Evolutionary conservation across 2,329 filamentous ascomycete species (phyloP).

Genomic region (Rhynchosporium agropyri): DNA sequence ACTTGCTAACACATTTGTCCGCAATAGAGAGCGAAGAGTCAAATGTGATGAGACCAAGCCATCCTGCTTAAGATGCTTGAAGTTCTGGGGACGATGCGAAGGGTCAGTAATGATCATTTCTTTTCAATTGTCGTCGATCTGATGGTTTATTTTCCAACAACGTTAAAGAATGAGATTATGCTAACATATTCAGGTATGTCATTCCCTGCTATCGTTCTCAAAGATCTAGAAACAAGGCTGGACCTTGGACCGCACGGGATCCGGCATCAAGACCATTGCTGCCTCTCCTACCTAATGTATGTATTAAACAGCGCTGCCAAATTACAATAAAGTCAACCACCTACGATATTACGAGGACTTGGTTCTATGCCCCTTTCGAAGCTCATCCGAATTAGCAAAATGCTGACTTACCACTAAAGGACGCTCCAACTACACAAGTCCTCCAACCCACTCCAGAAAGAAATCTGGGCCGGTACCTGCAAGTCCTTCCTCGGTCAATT

Average conservation of each 20-base stretch:
- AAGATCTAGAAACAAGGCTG: background rate
- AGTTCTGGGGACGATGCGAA: slow-evolving; percentile 19
- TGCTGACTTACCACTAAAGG: background rate
- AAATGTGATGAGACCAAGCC: slow-evolving; percentile 20
- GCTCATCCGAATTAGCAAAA: too few species aligned
- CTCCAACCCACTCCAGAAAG: too few species aligned
- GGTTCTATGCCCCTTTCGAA: too few species aligned
- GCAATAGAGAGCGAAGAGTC: slow-evolving; percentile 13
- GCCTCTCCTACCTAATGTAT: background rate
- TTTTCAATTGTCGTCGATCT: background rate
- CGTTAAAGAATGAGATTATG: background rate
- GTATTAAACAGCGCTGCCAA: too few species aligned
- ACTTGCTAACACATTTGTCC: background rate
- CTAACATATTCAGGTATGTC: background rate
- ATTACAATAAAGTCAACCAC: too few species aligned
- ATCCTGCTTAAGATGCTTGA: slow-evolving; percentile 17
- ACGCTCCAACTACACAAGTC: background rate
- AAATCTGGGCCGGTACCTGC: background rate
- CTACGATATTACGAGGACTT: too few species aligned
- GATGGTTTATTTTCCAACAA: background rate
- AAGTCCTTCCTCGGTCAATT: slow-evolving; percentile 6
- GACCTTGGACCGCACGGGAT: background rate
- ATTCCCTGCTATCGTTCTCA: background rate
- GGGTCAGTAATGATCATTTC: slow-evolving; percentile 5
- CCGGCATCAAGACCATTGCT: slow-evolving; percentile 2